Conservation (phyloP, 2,329 filamentous ascomycete genomes). For the Alternaria solani region DNA sequence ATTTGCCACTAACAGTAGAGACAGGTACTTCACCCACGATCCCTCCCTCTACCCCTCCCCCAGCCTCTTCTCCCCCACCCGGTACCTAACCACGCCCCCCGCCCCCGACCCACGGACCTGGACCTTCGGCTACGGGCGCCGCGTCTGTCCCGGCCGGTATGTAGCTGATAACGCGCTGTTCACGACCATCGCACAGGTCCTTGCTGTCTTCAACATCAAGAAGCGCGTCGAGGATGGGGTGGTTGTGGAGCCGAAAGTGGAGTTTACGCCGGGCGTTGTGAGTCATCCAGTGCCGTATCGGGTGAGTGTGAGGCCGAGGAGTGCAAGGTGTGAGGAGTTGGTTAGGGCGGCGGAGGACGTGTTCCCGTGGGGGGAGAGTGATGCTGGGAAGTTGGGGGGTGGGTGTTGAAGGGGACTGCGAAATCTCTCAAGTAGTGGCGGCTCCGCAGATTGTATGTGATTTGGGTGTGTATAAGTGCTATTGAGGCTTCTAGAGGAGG, state of each 20-base stretch:
- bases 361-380: constrained; percentile 53
- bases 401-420: constrained; percentile 16
- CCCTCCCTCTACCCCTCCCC: constrained; percentile 50
- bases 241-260: constrained; percentile 46
- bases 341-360: constrained; percentile 45
- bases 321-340: constrained; percentile 41
- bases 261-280: constrained; percentile 50
- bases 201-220: constrained; percentile 59
- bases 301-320: constrained; percentile 47
- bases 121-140: constrained; percentile 54
- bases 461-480: too few species aligned
- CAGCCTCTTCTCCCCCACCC: constrained; percentile 55
- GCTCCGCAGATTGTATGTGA: too few species aligned
- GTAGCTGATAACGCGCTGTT: constrained; percentile 55
- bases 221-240: constrained; percentile 51
- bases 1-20: not conserved
- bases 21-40: constrained; percentile 55
- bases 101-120: constrained; percentile 47
- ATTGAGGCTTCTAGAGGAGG: too few species aligned
- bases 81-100: constrained; percentile 45
- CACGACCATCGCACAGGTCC: constrained; percentile 53
- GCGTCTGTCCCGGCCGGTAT: constrained; percentile 54
- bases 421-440: too few species aligned
- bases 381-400: constrained; percentile 39
- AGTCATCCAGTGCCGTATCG: constrained; percentile 52